Percentiles rank a stretch among this genome's conserved stretches.
phyloP scores from a whole-genome alignment of 305 asterid species.

The Fraxinus angustifolia region DNA sequence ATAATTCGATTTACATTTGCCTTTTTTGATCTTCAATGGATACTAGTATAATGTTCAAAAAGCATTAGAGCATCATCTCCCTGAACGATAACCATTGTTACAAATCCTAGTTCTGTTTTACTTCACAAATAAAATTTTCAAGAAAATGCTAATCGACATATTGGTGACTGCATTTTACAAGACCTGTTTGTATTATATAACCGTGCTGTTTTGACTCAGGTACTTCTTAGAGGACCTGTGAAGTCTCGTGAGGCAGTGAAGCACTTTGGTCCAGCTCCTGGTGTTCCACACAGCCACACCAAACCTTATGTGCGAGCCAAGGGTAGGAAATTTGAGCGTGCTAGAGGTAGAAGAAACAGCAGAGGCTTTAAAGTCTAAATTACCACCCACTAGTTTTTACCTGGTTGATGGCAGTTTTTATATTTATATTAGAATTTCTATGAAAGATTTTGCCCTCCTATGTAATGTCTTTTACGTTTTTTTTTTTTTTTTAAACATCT shows the following conservation, averaged over 20 bases:
- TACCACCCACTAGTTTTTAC: not conserved
- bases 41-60: not conserved
- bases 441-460: slow-evolving; percentile 14
- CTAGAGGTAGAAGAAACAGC: slow-evolving; percentile 67
- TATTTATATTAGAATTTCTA: slow-evolving; percentile 16
- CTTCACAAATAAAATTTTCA: not conserved
- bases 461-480: not conserved
- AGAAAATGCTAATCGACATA: not conserved
- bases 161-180: not conserved
- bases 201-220: slow-evolving; percentile 32
- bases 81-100: not conserved
- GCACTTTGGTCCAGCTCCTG: slow-evolving; percentile 93
- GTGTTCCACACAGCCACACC: slow-evolving; percentile 88
- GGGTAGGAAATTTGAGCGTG: slow-evolving; percentile 43
- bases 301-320: slow-evolving; percentile 78
- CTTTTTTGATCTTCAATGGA: not conserved
- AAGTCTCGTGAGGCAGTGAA: slow-evolving; percentile 85
- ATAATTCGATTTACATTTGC: not conserved
- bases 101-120: not conserved
- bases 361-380: slow-evolving; percentile 64
- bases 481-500: not conserved
- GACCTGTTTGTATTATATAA: not conserved
- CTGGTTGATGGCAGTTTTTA: not conserved
- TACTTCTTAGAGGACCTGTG: slow-evolving; percentile 70
- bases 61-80: not conserved